phyloP scores from a whole-genome alignment of 129 eudicot species.

The Artemisia tridentata region DNA sequence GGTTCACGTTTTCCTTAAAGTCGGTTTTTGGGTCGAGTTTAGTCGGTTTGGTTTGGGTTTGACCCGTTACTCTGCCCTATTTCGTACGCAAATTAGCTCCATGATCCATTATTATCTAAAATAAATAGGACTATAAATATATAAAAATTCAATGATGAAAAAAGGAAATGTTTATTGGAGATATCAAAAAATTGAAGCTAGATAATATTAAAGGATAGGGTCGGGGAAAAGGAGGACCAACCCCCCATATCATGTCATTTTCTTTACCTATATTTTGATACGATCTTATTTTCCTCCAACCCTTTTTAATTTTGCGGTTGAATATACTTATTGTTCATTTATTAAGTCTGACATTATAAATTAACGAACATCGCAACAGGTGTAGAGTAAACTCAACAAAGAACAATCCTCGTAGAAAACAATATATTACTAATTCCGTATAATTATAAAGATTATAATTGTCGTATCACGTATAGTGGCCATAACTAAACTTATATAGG shows the following conservation, averaged over 20 bases:
- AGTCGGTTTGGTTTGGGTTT: too few species aligned
- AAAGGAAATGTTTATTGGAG: conserved; percentile 6
- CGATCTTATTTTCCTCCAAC: neutral
- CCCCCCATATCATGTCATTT: conserved; percentile 32
- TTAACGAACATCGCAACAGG: neutral
- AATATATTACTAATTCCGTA: too few species aligned
- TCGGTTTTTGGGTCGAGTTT: too few species aligned
- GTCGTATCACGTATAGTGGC: too few species aligned
- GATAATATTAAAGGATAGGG: conserved; percentile 33
- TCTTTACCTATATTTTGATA: conserved; percentile 23
- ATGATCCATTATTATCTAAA: neutral
- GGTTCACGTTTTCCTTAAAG: too few species aligned
- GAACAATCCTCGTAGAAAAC: too few species aligned
- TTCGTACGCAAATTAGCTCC: neutral
- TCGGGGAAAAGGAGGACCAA: conserved; percentile 36
- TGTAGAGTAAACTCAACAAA: neutral
- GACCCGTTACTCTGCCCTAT: too few species aligned
- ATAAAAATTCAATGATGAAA: neutral
- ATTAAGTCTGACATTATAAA: neutral
- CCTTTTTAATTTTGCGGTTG: neutral
- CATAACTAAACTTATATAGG: too few species aligned
- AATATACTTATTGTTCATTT: neutral
- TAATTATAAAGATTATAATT: too few species aligned
- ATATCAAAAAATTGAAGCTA: conserved; percentile 19
- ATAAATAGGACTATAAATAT: neutral